phyloP scores from a whole-genome alignment of 2,329 filamentous ascomycete species.

The Trematosphaeria pertusa region DNA sequence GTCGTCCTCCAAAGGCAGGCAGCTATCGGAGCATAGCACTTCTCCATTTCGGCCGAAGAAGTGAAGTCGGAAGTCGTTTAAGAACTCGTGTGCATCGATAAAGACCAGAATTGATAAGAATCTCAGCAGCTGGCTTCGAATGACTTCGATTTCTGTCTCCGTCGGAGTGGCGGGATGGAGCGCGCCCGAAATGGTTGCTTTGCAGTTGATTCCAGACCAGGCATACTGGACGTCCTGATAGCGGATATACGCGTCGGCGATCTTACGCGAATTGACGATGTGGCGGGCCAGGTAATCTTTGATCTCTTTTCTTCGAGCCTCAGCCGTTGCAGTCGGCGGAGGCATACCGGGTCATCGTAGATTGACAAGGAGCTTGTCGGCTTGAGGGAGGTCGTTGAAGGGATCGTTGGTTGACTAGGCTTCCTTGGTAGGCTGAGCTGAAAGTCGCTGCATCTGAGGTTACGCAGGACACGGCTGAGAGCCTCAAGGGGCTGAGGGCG shows the following conservation, averaged over 20 bases:
- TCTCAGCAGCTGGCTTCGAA: background rate
- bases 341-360: slow-evolving; percentile 1
- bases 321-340: background rate
- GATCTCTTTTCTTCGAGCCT: background rate
- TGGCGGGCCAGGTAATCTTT: background rate
- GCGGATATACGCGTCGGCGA: slow-evolving; percentile 5
- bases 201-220: slow-evolving; percentile 7
- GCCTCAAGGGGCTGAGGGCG: too few species aligned
- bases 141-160: background rate
- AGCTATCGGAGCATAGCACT: background rate
- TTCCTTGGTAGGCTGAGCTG: too few species aligned
- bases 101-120: slow-evolving; percentile 7
- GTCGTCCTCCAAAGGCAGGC: background rate
- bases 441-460: too few species aligned
- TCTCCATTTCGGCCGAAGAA: background rate
- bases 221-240: slow-evolving; percentile 1
- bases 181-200: slow-evolving; percentile 1
- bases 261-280: background rate
- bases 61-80: slow-evolving; percentile 1
- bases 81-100: slow-evolving; percentile 3
- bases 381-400: too few species aligned
- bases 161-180: background rate
- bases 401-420: too few species aligned
- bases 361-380: too few species aligned
- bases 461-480: too few species aligned